A percentile compares a stretch with the other conserved stretches of the same genome.
These are phyloP conservation scores for Scheffersomyces titani DNA, from an alignment of 1,139 yeast genomes.

Conservation along the genomic window DNA sequence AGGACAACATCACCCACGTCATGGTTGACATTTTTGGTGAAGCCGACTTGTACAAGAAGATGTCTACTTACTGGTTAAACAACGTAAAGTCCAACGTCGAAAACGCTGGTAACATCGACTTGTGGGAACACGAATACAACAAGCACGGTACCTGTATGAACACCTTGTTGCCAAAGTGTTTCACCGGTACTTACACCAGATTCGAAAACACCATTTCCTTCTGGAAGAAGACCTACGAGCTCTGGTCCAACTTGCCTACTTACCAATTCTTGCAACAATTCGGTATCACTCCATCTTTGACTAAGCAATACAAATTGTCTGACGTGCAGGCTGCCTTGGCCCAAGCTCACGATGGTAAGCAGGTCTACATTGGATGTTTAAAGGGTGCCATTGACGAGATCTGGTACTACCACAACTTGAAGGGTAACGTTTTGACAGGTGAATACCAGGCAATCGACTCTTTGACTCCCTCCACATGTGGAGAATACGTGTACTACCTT, in stretches of 20 bases:
- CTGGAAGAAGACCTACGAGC: slow-evolving; percentile 35
- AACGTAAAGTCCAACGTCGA: slow-evolving; percentile 35
- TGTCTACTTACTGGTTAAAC: slow-evolving; percentile 40
- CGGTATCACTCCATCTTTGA: slow-evolving; percentile 37
- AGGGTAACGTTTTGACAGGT: slow-evolving; percentile 39
- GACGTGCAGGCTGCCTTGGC: slow-evolving; percentile 36
- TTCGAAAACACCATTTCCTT: slow-evolving; percentile 36
- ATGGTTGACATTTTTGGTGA: slow-evolving; percentile 30
- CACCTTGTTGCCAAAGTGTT: slow-evolving; percentile 39
- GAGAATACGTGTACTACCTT: slow-evolving; percentile 32
- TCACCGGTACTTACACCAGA: slow-evolving; percentile 28
- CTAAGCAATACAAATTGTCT: slow-evolving; percentile 27
- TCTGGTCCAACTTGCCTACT: slow-evolving; percentile 37
- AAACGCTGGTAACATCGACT: slow-evolving; percentile 22
- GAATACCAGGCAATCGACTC: slow-evolving; percentile 32
- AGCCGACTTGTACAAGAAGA: slow-evolving; percentile 28
- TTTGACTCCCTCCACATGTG: slow-evolving; percentile 25
- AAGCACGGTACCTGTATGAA: slow-evolving; percentile 50
- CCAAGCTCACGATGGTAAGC: slow-evolving; percentile 26
- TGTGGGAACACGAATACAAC: slow-evolving; percentile 48
- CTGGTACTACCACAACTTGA: slow-evolving; percentile 40
- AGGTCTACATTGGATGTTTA: slow-evolving; percentile 38
- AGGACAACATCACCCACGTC: slow-evolving; percentile 31
- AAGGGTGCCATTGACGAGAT: slow-evolving; percentile 36
- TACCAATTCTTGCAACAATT: slow-evolving; percentile 31